Base-by-base conservation (phyloP, 352 stramenopile genomes). In the Pelagophyceae sp. region DNA sequence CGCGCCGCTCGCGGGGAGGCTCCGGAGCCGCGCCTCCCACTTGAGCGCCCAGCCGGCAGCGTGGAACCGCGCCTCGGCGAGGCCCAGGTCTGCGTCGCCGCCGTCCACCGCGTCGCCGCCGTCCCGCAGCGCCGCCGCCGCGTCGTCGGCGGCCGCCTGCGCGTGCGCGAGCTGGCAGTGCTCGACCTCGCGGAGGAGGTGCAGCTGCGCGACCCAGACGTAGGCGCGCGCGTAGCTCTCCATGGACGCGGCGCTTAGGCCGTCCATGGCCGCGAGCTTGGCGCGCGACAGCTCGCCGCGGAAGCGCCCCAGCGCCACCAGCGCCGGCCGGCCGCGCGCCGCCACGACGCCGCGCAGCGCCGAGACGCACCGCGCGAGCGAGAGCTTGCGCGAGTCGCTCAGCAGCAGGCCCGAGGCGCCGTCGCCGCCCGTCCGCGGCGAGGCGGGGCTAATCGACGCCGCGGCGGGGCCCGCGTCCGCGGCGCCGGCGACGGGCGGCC, bases 171-270 rank as follows among this genome's bases (percentile, higher is more conserved):
- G n/a, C n/a, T n/a, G n/a, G n/a, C n/a, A n/a, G 81, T 85, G 78
- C 81, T 92, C 88, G 51, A 90, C 77, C 72, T 92, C 87, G 69
- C 83, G 77, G 33, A 91, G 67, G 40, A 77, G 82, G 38, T 90
- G 85, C 40, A 92, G 79, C 72, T 81, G 77, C 31, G 88, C 77
- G 19, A 93, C 77, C 70, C 83, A 82, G 51, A 82, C 69, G 77
- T 90, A 91, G 29, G 83, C 83, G 78, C 83, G 78, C 50, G 76
- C 64, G 79, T 93, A 93, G 69, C 85, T 85, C 70, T 91, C 88
- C 69, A 80, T 80, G n/a, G 85, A 83, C 38, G 82, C 82, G 72
- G 76, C 86, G 0, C 85, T 86, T 32, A 93, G 77, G 29, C 77
- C 82, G 27, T 80, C 78, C 81, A 91, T 89, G 0, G 88, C 71